phyloP scores from a whole-genome alignment of 1,139 yeast species.

The Yamadazyma triangularis region DNA sequence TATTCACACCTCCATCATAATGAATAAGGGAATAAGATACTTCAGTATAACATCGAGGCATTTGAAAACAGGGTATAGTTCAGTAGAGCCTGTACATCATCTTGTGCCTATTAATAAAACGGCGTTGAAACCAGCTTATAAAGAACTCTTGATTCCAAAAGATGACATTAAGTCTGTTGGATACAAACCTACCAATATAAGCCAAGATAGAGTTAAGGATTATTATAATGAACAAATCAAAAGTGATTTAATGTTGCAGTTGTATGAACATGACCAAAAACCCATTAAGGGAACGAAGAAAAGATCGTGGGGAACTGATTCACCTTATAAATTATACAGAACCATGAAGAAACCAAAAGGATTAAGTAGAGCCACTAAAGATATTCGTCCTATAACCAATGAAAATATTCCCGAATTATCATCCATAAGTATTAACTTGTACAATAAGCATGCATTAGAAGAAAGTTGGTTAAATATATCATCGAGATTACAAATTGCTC shows the following conservation, averaged over 20 bases:
- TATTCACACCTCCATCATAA: no score
- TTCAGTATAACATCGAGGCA: conserved; percentile 16
- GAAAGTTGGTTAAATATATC: conserved; percentile 73
- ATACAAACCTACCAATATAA: conserved; percentile 65
- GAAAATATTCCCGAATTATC: conserved; percentile 69
- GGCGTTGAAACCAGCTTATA: conserved; percentile 63
- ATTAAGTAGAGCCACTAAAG: conserved; percentile 63
- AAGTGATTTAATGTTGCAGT: conserved; percentile 73
- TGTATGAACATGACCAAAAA: conserved; percentile 62
- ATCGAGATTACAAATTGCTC: conserved; percentile 80
- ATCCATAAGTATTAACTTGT: conserved; percentile 68
- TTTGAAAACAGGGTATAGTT: conserved; percentile 67
- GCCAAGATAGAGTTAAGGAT: conserved; percentile 77
- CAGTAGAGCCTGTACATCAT: conserved; percentile 91
- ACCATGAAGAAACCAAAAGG: conserved; percentile 64
- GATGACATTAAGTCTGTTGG: conserved; percentile 75
- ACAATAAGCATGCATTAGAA: conserved; percentile 68
- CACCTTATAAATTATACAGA: conserved; percentile 89
- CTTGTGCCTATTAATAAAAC: conserved; percentile 70
- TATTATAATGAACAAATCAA: conserved; percentile 71
- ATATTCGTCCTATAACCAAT: conserved; percentile 61
- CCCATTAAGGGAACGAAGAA: conserved; percentile 61
- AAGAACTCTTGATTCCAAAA: conserved; percentile 61
- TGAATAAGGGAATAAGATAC: conserved; percentile 10
- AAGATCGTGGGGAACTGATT: conserved; percentile 82